Percentiles rank a stretch among this genome's conserved stretches.
These are phyloP conservation scores for Populus nigra DNA, from an alignment of 345 rosid species.

Conservation along the genomic window DNA sequence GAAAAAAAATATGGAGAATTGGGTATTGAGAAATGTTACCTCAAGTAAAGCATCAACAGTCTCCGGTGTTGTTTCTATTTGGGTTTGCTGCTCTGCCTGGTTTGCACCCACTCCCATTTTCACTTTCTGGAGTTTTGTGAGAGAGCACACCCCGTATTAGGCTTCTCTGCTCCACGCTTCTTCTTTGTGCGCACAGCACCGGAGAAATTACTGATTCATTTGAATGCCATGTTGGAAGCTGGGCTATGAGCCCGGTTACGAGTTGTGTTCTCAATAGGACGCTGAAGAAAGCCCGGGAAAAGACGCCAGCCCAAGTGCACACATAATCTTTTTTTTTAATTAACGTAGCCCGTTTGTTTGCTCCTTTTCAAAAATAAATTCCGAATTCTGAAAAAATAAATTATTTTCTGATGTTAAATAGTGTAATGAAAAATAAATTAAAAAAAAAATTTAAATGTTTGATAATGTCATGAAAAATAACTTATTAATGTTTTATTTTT, in stretches of 20 bases:
- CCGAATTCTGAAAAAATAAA: too few relatives aligned
- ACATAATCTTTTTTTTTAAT: too few relatives aligned
- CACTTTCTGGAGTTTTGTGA: neutral
- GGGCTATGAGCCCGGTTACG: neutral
- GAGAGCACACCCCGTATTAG: neutral
- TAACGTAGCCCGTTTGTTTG: too few relatives aligned
- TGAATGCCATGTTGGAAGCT: neutral
- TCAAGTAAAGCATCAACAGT: constrained; percentile 58
- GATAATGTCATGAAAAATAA: too few relatives aligned
- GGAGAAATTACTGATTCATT: neutral
- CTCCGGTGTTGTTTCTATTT: constrained; percentile 32
- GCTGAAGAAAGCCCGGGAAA: neutral
- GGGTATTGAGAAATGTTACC: constrained; percentile 22
- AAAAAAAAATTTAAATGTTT: too few relatives aligned
- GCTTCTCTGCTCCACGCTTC: neutral
- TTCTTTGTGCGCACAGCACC: neutral
- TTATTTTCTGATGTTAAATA: too few relatives aligned
- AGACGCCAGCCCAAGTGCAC: too few relatives aligned
- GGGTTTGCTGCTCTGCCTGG: constrained; percentile 15
- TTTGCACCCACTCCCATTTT: constrained; percentile 42
- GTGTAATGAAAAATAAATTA: too few relatives aligned
- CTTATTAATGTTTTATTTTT: too few relatives aligned
- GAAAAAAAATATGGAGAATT: neutral
- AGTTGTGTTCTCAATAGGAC: neutral
- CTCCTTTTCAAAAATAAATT: too few relatives aligned